Conservation (phyloP, 164 flowering plant genomes). For the Umbellularia californica region DNA sequence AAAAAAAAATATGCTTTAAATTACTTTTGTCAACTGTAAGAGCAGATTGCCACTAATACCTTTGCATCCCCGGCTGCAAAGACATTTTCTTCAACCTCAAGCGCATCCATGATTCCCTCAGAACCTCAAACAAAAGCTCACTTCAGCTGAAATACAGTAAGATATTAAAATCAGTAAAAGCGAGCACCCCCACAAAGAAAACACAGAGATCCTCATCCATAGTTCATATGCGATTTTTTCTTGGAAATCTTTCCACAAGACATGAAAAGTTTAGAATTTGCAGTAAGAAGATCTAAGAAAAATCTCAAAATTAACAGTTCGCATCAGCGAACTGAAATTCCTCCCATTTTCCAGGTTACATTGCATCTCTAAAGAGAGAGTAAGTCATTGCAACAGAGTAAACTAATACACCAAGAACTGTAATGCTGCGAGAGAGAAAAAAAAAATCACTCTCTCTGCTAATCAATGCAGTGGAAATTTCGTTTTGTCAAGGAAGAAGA, state of each 20-base stretch:
- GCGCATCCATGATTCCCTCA: conserved; percentile 54
- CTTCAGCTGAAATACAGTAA: conserved; percentile 18
- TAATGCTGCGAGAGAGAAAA: too few relatives aligned
- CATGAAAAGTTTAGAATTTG: too few relatives aligned
- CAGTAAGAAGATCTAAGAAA: neutral
- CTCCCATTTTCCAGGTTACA: neutral
- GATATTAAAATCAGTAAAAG: neutral
- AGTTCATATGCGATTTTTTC: neutral
- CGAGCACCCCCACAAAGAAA: too few relatives aligned
- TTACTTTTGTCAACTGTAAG: neutral
- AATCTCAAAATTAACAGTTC: neutral
- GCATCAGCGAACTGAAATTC: neutral
- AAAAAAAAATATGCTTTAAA: neutral
- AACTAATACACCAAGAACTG: too few relatives aligned
- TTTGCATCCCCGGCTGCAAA: conserved; percentile 86
- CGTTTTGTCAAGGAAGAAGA: neutral
- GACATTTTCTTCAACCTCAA: conserved; percentile 80
- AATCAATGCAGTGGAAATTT: neutral
- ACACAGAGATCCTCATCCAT: neutral
- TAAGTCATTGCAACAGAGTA: too few relatives aligned
- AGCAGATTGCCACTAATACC: conserved; percentile 39
- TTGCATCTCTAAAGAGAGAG: neutral
- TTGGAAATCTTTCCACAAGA: too few relatives aligned
- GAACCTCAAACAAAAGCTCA: conserved; percentile 13
- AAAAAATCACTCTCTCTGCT: neutral